A percentile compares a stretch with the other conserved stretches of the same genome.
Conservation (phyloP, 2,329 filamentous ascomycete genomes). For the Microdochium paspali region DNA sequence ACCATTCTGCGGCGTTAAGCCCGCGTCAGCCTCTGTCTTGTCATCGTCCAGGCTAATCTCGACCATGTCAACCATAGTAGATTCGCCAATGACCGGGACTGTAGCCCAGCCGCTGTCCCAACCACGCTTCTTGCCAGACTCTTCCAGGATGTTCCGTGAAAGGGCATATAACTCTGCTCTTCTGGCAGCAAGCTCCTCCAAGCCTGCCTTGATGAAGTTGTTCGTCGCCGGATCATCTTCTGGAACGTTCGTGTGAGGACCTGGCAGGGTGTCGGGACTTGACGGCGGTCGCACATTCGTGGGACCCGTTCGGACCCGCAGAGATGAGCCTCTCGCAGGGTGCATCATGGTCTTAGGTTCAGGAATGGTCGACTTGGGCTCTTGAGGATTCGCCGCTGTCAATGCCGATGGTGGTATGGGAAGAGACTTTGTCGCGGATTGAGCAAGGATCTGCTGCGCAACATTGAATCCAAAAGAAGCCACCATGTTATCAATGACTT, state of each 20-base stretch:
- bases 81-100: slow-evolving; percentile 39
- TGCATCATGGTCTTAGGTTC: slow-evolving; percentile 66
- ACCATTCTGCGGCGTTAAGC: slow-evolving; percentile 6
- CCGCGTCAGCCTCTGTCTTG: slow-evolving; percentile 18
- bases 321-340: slow-evolving; percentile 54
- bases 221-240: slow-evolving; percentile 31
- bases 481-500: slow-evolving; percentile 64
- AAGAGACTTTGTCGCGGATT: slow-evolving; percentile 61
- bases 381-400: slow-evolving; percentile 33
- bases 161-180: slow-evolving; percentile 75
- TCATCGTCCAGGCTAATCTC: slow-evolving; percentile 46
- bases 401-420: slow-evolving; percentile 55
- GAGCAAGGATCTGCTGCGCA: slow-evolving; percentile 65
- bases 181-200: slow-evolving; percentile 74
- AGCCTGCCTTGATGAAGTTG: slow-evolving; percentile 51
- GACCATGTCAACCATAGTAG: slow-evolving; percentile 39
- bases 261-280: slow-evolving; percentile 46
- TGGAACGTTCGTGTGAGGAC: slow-evolving; percentile 26
- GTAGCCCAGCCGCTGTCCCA: slow-evolving; percentile 73
- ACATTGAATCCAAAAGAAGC: slow-evolving; percentile 71
- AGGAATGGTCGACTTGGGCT: slow-evolving; percentile 53
- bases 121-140: slow-evolving; percentile 58
- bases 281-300: slow-evolving; percentile 23
- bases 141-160: slow-evolving; percentile 70
- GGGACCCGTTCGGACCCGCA: slow-evolving; percentile 30